Evolutionary conservation across 1,284 basidiomycete genomes (phyloP).

Genomic region (Leccinum subrobustum): DNA sequence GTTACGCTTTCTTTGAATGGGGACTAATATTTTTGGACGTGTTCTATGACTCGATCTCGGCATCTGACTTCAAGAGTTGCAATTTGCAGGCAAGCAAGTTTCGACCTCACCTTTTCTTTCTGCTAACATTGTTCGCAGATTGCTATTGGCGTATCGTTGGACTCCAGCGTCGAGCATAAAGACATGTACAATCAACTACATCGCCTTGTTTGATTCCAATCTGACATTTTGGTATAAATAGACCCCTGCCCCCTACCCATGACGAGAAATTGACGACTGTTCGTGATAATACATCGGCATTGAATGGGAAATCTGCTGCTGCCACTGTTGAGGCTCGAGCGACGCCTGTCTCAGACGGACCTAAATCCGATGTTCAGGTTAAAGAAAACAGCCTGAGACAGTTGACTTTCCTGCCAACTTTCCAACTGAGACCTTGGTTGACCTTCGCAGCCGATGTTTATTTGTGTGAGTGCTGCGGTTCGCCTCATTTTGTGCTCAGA

Average conservation of each 20-base stretch:
- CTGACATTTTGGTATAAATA: slow-evolving; percentile 26
- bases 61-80: slow-evolving; percentile 58
- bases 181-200: slow-evolving; percentile 31
- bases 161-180: slow-evolving; percentile 18
- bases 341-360: background rate
- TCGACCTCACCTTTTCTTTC: background rate
- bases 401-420: background rate
- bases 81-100: slow-evolving; percentile 46
- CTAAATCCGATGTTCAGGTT: background rate
- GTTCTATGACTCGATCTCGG: slow-evolving; percentile 69
- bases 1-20: slow-evolving; percentile 89
- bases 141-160: slow-evolving; percentile 30
- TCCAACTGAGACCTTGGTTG: slow-evolving; percentile 24
- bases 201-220: slow-evolving; percentile 22
- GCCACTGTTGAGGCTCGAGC: background rate
- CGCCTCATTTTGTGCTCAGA: slow-evolving; percentile 26
- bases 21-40: slow-evolving; percentile 78
- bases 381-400: background rate
- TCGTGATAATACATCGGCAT: background rate
- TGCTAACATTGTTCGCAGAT: slow-evolving; percentile 22
- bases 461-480: slow-evolving; percentile 42
- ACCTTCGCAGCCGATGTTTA: slow-evolving; percentile 55
- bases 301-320: slow-evolving; percentile 1
- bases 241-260: slow-evolving; percentile 11
- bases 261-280: slow-evolving; percentile 9